Percentiles rank a stretch among this genome's conserved stretches.
Evolutionary conservation across 805 yeast species (phyloP).

Genomic region (Lipomyces kockii): DNA sequence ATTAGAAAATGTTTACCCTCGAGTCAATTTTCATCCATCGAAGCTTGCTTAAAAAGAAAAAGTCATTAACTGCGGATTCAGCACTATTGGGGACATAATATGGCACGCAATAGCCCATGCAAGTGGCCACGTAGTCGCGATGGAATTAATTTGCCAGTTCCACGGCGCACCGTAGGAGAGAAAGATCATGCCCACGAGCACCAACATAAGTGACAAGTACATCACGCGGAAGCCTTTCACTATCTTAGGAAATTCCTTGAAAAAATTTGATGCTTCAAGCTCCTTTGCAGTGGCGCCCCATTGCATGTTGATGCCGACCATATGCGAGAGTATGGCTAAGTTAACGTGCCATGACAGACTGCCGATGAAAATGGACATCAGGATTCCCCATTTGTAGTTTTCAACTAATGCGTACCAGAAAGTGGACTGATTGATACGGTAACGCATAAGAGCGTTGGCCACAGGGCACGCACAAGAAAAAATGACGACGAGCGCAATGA

Average conservation of each 20-base stretch:
- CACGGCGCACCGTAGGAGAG: constrained; percentile 15
- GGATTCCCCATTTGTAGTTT: constrained; percentile 10
- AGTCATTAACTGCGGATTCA: too few relatives aligned
- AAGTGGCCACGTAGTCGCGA: constrained; percentile 11
- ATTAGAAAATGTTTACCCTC: too few relatives aligned
- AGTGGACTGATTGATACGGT: constrained; percentile 14
- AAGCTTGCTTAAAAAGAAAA: too few relatives aligned
- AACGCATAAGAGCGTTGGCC: constrained; percentile 15
- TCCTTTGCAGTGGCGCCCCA: constrained; percentile 33
- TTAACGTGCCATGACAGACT: constrained; percentile 25
- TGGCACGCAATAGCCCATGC: constrained; percentile 18
- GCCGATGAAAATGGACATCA: constrained; percentile 20
- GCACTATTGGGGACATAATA: too few relatives aligned
- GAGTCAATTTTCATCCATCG: too few relatives aligned
- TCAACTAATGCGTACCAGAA: constrained; percentile 16
- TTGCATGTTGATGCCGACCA: constrained; percentile 19
- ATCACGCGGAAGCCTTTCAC: constrained; percentile 15
- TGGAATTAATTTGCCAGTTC: constrained; percentile 13
- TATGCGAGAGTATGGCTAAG: constrained; percentile 21
- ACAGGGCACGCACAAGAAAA: constrained; percentile 16
- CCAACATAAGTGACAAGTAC: constrained; percentile 7
- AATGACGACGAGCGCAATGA: constrained; percentile 12
- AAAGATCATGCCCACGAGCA: constrained; percentile 12
- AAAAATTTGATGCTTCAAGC: constrained; percentile 24
- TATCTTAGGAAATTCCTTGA: constrained; percentile 23